Conservation (phyloP, 352 stramenopile species). For the Phytopythium mirpurense region DNA sequence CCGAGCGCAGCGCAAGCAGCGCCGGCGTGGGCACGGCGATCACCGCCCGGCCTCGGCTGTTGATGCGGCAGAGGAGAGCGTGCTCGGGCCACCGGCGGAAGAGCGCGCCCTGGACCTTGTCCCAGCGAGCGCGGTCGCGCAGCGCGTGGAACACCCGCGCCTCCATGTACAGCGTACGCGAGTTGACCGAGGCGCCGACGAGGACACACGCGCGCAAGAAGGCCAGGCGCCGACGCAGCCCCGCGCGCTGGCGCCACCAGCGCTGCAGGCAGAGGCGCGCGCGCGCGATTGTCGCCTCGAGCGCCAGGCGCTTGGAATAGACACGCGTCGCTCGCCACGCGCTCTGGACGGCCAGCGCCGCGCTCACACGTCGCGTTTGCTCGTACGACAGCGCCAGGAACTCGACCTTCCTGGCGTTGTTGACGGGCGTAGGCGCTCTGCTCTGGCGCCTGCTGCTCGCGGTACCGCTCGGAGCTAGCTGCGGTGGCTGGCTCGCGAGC, state of each 20-base stretch:
- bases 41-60: slow-evolving; percentile 25
- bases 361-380: slow-evolving; percentile 36
- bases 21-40: slow-evolving; percentile 38
- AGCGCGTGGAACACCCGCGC: slow-evolving; percentile 39
- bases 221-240: slow-evolving; percentile 38
- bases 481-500: slow-evolving; percentile 10
- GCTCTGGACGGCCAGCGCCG: slow-evolving; percentile 45
- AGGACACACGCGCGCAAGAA: slow-evolving; percentile 46
- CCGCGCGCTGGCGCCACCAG: slow-evolving; percentile 58
- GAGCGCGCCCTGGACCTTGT: slow-evolving; percentile 16
- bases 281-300: slow-evolving; percentile 48
- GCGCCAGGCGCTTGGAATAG: slow-evolving; percentile 33
- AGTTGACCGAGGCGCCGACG: slow-evolving; percentile 49
- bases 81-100: slow-evolving; percentile 44
- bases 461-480: background rate
- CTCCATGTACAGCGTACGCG: slow-evolving; percentile 66
- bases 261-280: slow-evolving; percentile 59
- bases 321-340: slow-evolving; percentile 37
- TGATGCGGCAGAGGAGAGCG: slow-evolving; percentile 37
- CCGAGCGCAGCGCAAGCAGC: slow-evolving; percentile 16
- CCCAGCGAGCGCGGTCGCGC: slow-evolving; percentile 26
- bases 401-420: slow-evolving; percentile 2
- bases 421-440: background rate
- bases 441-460: background rate
- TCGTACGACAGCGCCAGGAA: slow-evolving; percentile 56